A percentile compares a stretch with the other conserved stretches of the same genome.
Conservation (phyloP, 371 early-diverging fungal genomes). For the Cokeromyces recurvatus region DNA sequence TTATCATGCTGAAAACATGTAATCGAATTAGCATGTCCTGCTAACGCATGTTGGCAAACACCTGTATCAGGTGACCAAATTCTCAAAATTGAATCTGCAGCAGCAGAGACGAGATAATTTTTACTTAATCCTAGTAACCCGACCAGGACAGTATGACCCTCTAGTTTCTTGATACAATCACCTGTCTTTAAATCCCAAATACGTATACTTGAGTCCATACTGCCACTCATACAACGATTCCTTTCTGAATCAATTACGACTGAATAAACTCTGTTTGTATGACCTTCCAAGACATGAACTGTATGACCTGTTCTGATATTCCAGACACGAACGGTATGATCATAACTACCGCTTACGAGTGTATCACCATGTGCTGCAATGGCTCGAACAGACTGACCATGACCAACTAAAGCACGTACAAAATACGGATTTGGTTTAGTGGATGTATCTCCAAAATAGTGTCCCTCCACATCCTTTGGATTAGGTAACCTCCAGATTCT, state of each 20-base stretch:
- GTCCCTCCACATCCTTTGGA: slow-evolving; percentile 1
- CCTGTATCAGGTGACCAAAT: slow-evolving; percentile 90
- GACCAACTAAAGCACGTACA: slow-evolving; percentile 73
- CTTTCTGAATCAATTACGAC: slow-evolving; percentile 77
- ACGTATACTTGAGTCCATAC: slow-evolving; percentile 91
- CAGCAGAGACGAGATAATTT: slow-evolving; percentile 87
- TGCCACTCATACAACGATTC: slow-evolving; percentile 82
- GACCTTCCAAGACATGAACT: slow-evolving; percentile 74
- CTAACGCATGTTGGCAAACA: slow-evolving; percentile 62
- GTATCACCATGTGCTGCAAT: slow-evolving; percentile 80
- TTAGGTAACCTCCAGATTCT: slow-evolving; percentile 93
- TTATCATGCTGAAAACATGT: slow-evolving; percentile 94
- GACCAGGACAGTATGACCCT: slow-evolving; percentile 89
- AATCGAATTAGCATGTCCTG: slow-evolving; percentile 78
- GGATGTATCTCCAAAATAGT: slow-evolving; percentile 18
- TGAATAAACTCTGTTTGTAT: slow-evolving; percentile 88
- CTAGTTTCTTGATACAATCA: slow-evolving; percentile 49
- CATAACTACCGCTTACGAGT: slow-evolving; percentile 93
- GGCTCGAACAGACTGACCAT: slow-evolving; percentile 89
- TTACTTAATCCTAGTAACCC: slow-evolving; percentile 86
- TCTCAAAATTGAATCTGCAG: slow-evolving; percentile 92
- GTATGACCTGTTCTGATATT: slow-evolving; percentile 67
- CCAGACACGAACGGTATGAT: slow-evolving; percentile 93
- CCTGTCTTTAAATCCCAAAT: slow-evolving; percentile 93
- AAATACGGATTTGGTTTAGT: slow-evolving; percentile 59